Evolutionary conservation across 1,284 basidiomycete species (phyloP), one percentile per base, ranked within the genome.

Genomic region (Trichosporon coremiiforme): DNA sequence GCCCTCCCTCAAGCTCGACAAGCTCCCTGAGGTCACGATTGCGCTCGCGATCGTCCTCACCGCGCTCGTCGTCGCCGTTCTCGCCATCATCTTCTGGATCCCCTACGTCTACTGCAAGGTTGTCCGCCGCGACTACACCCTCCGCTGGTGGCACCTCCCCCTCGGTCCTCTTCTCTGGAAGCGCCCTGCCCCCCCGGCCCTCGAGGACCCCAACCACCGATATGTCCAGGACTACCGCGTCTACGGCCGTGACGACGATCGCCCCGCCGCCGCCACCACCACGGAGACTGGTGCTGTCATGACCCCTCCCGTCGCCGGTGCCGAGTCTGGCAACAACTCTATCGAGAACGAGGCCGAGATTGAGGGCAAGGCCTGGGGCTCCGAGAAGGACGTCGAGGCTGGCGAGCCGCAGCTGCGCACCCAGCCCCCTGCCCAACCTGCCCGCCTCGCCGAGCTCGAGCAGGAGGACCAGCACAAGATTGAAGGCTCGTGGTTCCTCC

Each of bases 21-120:
- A 83, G 69, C 76, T 84, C 0, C 64, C 76, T 13, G 63, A 72
- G 1, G 75, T 77, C 10, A 83, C 84, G 31, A 78, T 82, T 36
- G 84, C 83, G 2, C 81, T 81, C 1, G 85, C 84, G 29, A 85
- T 86, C 68, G 73, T 85, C 65, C 77, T 84, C 9, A 85, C 85
- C 13, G 83, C 78, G 1, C 70, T 81, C 2, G 85, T 84, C 53
- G 73, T 86, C 38, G 72, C 82, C 17, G 57, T 81, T 50, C 75
- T 86, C 9, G 78, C 85, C 2, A 66, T 82, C 66, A 22, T 86
- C 70, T 86, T 86, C 79, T 86, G 85, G 84, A 67, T 86, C 2
- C 86, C 86, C 4, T 87, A 79, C 77, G 85, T 86, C 66, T 78
- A 85, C 78, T 72, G 73, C 75, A 85, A 85, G 74, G 85, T 85